A percentile compares a stretch with the other conserved stretches of the same genome.
Conservation (phyloP, 2,329 filamentous ascomycete species). For the Colletotrichum cereale region DNA sequence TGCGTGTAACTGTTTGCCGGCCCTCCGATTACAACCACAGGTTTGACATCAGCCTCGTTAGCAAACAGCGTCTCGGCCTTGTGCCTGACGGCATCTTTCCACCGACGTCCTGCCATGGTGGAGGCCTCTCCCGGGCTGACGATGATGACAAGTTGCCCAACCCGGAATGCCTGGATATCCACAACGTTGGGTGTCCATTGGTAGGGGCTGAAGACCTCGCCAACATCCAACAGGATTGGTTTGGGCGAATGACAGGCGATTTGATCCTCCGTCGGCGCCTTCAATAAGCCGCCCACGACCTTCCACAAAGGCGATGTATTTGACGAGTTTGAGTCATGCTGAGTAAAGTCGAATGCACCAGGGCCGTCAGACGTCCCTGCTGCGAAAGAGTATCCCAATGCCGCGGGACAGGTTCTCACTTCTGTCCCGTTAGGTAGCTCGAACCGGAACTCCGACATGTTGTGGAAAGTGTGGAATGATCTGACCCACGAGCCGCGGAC, state of each 20-base stretch:
- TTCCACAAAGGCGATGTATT: conserved; percentile 82
- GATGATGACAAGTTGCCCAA: conserved; percentile 87
- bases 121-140: conserved; percentile 90
- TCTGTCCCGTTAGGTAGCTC: conserved; percentile 76
- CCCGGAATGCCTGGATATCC: conserved; percentile 85
- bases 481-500: conserved; percentile 76
- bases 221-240: conserved; percentile 87
- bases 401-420: conserved; percentile 84
- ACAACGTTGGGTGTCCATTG: conserved; percentile 90
- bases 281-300: conserved; percentile 77
- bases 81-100: conserved; percentile 77
- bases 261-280: conserved; percentile 77
- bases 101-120: conserved; percentile 90
- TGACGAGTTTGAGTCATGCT: conserved; percentile 79
- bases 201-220: conserved; percentile 80
- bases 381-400: conserved; percentile 89
- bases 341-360: conserved; percentile 89
- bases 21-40: conserved; percentile 83
- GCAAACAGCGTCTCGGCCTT: conserved; percentile 59
- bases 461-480: conserved; percentile 83
- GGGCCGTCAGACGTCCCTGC: conserved; percentile 92
- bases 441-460: conserved; percentile 82
- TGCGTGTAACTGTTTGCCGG: conserved; percentile 91
- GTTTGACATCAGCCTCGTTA: conserved; percentile 59
- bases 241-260: conserved; percentile 83